A percentile compares a stretch with the other conserved stretches of the same genome.
phyloP scores from a whole-genome alignment of 768 basidiomycete species.

The Rhodotorula sphaerocarpa region DNA sequence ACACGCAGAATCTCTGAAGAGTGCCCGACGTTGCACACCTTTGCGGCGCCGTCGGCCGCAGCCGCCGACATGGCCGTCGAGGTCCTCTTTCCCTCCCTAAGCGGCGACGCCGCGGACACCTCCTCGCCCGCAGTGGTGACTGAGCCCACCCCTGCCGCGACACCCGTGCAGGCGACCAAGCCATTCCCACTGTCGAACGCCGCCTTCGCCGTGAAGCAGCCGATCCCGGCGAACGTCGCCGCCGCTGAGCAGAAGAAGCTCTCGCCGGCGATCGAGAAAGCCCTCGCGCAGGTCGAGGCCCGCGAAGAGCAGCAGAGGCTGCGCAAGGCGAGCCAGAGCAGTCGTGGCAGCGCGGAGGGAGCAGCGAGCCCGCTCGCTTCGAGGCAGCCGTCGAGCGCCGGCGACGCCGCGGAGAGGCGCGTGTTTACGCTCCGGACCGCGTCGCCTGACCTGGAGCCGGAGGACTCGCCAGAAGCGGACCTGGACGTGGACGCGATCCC shows the following conservation, averaged over 20 bases:
- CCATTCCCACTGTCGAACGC: constrained; percentile 25
- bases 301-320: constrained; percentile 6
- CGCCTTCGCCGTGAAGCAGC: background rate
- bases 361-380: background rate
- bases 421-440: background rate
- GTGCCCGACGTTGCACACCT: background rate
- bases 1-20: background rate
- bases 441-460: background rate
- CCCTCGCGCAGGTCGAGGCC: constrained; percentile 11
- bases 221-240: background rate
- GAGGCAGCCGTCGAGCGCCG: background rate
- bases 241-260: background rate
- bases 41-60: constrained; percentile 1
- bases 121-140: background rate
- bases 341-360: background rate
- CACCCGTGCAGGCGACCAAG: background rate
- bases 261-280: constrained; percentile 19
- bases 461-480: background rate
- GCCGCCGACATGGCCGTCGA: constrained; percentile 11
- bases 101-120: background rate
- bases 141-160: background rate
- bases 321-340: constrained; percentile 3
- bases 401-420: background rate
- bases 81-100: constrained; percentile 11
- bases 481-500: background rate